phyloP scores from a whole-genome alignment of 306 rosid genomes.

The Oemleria cerasiformis region DNA sequence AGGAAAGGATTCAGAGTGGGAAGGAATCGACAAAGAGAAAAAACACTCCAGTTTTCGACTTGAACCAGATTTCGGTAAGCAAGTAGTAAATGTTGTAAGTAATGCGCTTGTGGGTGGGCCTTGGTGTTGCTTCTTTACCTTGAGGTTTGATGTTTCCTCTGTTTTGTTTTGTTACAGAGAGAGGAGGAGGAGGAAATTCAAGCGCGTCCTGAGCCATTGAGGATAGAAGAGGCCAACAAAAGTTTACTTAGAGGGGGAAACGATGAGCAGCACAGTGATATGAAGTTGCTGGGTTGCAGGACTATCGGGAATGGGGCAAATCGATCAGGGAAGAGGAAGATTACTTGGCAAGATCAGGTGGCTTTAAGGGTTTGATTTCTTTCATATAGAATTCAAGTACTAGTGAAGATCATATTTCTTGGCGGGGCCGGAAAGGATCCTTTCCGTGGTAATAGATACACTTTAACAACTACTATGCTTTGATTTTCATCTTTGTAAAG shows the following conservation, averaged over 20 bases:
- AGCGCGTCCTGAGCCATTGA: slow-evolving; percentile 44
- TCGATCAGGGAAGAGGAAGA: slow-evolving; percentile 86
- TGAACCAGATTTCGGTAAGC: slow-evolving; percentile 94
- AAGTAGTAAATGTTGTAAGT: not conserved
- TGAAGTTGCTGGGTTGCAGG: slow-evolving; percentile 71
- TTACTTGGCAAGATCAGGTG: slow-evolving; percentile 97
- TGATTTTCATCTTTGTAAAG: slow-evolving; percentile 45
- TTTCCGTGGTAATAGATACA: slow-evolving; percentile 17
- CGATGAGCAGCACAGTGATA: slow-evolving; percentile 63
- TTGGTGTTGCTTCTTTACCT: slow-evolving; percentile 10
- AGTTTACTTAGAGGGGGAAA: slow-evolving; percentile 47
- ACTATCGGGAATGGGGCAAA: slow-evolving; percentile 63
- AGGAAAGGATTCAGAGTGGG: slow-evolving; percentile 52
- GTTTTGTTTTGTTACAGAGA: slow-evolving; percentile 38
- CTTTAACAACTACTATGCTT: slow-evolving; percentile 22
- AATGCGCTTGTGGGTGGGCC: slow-evolving; percentile 8
- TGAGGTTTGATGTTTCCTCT: slow-evolving; percentile 15
- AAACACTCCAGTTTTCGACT: slow-evolving; percentile 56
- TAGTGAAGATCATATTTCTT: slow-evolving; percentile 8
- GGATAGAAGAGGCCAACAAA: slow-evolving; percentile 65
- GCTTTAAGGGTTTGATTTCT: slow-evolving; percentile 79
- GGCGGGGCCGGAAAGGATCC: slow-evolving; percentile 33
- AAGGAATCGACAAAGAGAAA: slow-evolving; percentile 56
- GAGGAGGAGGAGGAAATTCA: slow-evolving; percentile 92
- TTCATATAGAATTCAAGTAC: slow-evolving; percentile 8